Evolutionary conservation across 2,329 filamentous ascomycete species (phyloP).

Genomic region (Chaetomiaceae sp.): DNA sequence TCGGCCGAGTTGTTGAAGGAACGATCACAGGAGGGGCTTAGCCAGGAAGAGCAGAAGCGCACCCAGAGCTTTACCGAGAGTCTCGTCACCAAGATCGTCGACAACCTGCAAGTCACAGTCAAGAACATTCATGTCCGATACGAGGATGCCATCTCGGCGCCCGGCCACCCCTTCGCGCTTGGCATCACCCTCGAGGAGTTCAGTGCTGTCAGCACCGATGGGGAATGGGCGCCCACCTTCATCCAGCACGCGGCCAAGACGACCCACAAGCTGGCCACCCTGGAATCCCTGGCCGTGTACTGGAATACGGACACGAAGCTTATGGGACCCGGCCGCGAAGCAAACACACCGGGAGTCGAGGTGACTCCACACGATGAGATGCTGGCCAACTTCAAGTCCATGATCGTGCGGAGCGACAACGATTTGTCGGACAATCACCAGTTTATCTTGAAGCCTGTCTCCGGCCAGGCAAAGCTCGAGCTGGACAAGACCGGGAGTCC

Average conservation of each 20-base stretch:
- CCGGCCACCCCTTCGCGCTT: conserved; percentile 89
- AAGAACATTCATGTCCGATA: conserved; percentile 99
- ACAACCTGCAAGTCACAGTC: conserved; percentile 94
- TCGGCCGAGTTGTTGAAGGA: conserved; percentile 93
- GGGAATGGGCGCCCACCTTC: conserved; percentile 91
- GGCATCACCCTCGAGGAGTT: conserved; percentile 92
- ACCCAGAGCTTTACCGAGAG: conserved; percentile 97
- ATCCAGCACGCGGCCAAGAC: conserved; percentile 78
- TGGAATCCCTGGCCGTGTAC: conserved; percentile 87
- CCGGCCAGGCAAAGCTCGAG: conserved; percentile 87
- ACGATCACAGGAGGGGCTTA: conserved; percentile 85
- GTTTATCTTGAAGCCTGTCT: conserved; percentile 94
- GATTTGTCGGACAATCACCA: conserved; percentile 56
- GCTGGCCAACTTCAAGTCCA: conserved; percentile 66
- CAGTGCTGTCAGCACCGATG: conserved; percentile 92
- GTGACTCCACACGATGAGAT: conserved; percentile 68
- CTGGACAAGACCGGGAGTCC: conserved; percentile 85
- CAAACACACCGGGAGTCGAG: conserved; percentile 52
- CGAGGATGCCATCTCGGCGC: conserved; percentile 92
- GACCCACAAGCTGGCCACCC: conserved; percentile 88
- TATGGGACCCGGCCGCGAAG: conserved; percentile 74
- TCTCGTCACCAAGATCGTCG: conserved; percentile 90
- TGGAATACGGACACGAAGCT: conserved; percentile 94
- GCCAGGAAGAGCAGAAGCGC: conserved; percentile 90
- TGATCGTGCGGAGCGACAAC: conserved; percentile 69